Conservation (phyloP, 179 eudicot genomes). For the Beta corolliflora region DNA sequence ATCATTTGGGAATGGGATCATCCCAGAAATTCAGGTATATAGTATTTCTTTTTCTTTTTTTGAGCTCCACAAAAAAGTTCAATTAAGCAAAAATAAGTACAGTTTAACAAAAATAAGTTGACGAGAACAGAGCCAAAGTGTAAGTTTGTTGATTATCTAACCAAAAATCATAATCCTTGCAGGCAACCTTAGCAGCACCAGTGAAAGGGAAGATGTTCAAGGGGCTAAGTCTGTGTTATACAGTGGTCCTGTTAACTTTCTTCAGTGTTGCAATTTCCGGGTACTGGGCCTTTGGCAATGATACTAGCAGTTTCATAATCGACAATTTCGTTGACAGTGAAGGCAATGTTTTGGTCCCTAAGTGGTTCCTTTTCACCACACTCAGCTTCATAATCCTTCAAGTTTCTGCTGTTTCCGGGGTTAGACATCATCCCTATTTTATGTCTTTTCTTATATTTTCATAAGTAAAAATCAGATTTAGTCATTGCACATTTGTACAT, state of each 20-base stretch:
- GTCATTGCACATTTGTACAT: neutral
- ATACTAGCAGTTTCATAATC: slow-evolving; percentile 7
- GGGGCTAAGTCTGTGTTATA: slow-evolving; percentile 17
- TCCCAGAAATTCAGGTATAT: neutral
- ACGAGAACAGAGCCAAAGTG: too few species aligned
- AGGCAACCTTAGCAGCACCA: slow-evolving; percentile 20
- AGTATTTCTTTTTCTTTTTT: neutral
- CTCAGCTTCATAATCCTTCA: slow-evolving; percentile 17
- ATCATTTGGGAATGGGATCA: slow-evolving; percentile 15
- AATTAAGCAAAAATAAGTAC: too few species aligned
- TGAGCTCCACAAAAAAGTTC: neutral
- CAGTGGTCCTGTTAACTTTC: slow-evolving; percentile 11
- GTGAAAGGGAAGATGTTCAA: slow-evolving; percentile 20
- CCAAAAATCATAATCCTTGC: neutral
- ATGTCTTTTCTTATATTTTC: neutral
- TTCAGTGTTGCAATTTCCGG: slow-evolving; percentile 21
- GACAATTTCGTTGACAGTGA: slow-evolving; percentile 6
- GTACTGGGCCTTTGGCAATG: slow-evolving; percentile 21
- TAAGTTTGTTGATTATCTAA: neutral
- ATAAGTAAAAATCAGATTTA: neutral
- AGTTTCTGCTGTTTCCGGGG: slow-evolving; percentile 16
- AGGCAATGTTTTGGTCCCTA: slow-evolving; percentile 13
- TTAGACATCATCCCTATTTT: neutral
- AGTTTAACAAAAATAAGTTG: too few species aligned
- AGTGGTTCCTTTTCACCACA: slow-evolving; percentile 15